Evolutionary conservation across 2,329 filamentous ascomycete genomes (phyloP).

Genomic region (Fusarium sp.): DNA sequence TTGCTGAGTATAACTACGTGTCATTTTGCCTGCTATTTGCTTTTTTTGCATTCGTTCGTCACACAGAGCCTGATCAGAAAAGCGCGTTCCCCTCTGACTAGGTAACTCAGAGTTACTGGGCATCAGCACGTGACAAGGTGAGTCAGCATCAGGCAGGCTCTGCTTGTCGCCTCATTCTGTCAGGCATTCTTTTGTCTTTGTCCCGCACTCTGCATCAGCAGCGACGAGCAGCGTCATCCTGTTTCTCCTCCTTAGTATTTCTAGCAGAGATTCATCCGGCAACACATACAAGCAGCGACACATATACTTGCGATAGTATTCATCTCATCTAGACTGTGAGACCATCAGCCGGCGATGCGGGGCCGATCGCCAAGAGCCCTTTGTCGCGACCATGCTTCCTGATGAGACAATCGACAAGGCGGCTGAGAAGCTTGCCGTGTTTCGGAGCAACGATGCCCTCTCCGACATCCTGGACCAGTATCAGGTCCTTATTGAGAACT

Average conservation of each 20-base stretch:
- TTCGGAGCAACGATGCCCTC: slow-evolving; percentile 42
- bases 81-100: not conserved
- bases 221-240: not conserved
- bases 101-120: not conserved
- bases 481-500: slow-evolving; percentile 58
- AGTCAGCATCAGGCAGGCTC: not conserved
- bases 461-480: slow-evolving; percentile 48
- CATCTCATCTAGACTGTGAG: not conserved
- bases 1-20: not conserved
- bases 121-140: not conserved
- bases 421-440: slow-evolving; percentile 45
- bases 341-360: slow-evolving; percentile 26
- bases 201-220: slow-evolving; percentile 15
- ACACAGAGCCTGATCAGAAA: not conserved
- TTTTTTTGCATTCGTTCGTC: not conserved
- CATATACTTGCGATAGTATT: not conserved
- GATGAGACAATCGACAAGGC: slow-evolving; percentile 35
- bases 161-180: not conserved
- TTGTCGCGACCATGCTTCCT: slow-evolving; percentile 32
- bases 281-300: not conserved
- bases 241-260: not conserved
- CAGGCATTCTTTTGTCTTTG: not conserved
- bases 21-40: not conserved
- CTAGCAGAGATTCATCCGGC: not conserved
- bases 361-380: slow-evolving; percentile 11